phyloP scores from a whole-genome alignment of 2,329 filamentous ascomycete genomes.

The Huntiella bhutanensis region DNA sequence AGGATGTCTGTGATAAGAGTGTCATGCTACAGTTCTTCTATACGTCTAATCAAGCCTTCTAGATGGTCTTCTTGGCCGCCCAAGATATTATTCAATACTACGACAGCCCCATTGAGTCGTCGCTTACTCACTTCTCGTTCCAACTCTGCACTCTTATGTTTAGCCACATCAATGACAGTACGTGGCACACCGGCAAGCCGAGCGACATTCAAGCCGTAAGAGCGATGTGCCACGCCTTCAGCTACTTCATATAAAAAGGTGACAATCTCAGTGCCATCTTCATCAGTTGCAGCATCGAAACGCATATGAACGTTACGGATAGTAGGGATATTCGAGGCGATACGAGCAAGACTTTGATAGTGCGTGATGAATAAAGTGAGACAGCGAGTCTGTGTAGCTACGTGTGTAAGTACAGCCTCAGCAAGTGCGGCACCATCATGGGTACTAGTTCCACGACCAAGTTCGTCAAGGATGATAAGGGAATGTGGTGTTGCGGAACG shows the following conservation, averaged over 20 bases:
- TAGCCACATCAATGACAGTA: slow-evolving; percentile 59
- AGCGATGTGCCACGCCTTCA: slow-evolving; percentile 80
- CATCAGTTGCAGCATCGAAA: slow-evolving; percentile 36
- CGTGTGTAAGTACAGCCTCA: slow-evolving; percentile 70
- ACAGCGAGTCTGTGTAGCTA: slow-evolving; percentile 55
- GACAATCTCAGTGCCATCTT: slow-evolving; percentile 45
- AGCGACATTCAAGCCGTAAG: slow-evolving; percentile 88
- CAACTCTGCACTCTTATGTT: slow-evolving; percentile 59
- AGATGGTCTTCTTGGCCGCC: slow-evolving; percentile 20
- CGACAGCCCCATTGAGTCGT: slow-evolving; percentile 24
- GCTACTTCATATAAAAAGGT: slow-evolving; percentile 90
- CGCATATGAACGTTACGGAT: slow-evolving; percentile 90
- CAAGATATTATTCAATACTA: slow-evolving; percentile 23
- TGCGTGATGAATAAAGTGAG: slow-evolving; percentile 94
- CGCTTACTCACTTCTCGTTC: slow-evolving; percentile 53
- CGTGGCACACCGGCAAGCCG: slow-evolving; percentile 64
- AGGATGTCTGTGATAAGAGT: no score
- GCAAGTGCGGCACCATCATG: slow-evolving; percentile 95
- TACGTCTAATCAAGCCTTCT: slow-evolving; percentile 33
- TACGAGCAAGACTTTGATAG: slow-evolving; percentile 64
- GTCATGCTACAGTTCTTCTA: slow-evolving; percentile 35
- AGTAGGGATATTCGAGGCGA: slow-evolving; percentile 47
- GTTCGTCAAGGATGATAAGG: slow-evolving; percentile 82
- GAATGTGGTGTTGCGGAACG: slow-evolving; percentile 70
- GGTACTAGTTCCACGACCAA: slow-evolving; percentile 82